phyloP scores from a whole-genome alignment of 2,329 filamentous ascomycete species.

The Sphaerulina musiva region DNA sequence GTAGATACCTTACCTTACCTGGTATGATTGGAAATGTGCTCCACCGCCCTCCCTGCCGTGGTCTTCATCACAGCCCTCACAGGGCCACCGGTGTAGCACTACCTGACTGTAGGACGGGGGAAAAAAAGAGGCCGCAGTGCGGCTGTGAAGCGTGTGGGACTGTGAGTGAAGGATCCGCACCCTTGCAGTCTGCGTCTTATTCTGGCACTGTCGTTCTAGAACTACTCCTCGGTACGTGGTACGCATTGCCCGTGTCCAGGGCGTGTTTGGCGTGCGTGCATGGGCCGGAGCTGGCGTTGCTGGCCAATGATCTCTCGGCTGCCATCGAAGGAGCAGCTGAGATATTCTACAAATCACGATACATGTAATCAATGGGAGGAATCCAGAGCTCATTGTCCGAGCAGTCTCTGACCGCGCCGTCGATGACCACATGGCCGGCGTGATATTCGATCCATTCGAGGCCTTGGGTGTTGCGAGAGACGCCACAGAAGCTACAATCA shows the following conservation, averaged over 20 bases:
- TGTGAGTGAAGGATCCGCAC: background rate
- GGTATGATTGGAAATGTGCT: no score
- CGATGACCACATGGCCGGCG: slow-evolving; percentile 14
- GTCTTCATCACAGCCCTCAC: no score
- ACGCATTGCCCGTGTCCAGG: slow-evolving; percentile 5
- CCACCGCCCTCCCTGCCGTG: no score
- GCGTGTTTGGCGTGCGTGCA: background rate
- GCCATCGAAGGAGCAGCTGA: slow-evolving; percentile 14
- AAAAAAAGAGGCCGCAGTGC: slow-evolving; percentile 5
- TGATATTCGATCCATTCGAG: slow-evolving; percentile 65
- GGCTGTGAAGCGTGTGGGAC: background rate
- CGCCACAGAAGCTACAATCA: slow-evolving; percentile 73
- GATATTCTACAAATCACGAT: background rate
- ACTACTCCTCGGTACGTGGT: background rate
- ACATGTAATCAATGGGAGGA: slow-evolving; percentile 7
- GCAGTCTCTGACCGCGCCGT: slow-evolving; percentile 6
- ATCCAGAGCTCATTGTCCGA: slow-evolving; percentile 19
- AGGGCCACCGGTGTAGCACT: background rate
- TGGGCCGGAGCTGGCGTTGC: background rate
- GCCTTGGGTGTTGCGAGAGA: slow-evolving; percentile 65
- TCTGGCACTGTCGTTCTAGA: no score
- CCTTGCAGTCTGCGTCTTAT: background rate
- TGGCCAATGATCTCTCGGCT: slow-evolving; percentile 3
- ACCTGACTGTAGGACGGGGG: background rate
- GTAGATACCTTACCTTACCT: no score